Conservation (phyloP, 1,284 basidiomycete species). For the Irpex rosettiformis region DNA sequence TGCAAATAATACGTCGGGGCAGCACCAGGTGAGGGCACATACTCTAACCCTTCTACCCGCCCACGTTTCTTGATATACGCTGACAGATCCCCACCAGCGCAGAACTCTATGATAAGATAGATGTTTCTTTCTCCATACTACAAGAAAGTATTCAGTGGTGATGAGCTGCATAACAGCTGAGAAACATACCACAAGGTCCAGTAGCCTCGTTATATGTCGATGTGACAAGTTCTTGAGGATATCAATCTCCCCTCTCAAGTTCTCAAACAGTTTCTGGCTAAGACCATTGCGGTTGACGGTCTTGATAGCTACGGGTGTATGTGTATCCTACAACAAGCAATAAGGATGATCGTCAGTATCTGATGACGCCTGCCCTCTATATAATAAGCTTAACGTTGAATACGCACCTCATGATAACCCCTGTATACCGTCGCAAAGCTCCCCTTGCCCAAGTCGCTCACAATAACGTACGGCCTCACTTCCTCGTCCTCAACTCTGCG, state of each 20-base stretch:
- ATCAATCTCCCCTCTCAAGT: constrained; percentile 95
- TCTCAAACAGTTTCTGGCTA: constrained; percentile 92
- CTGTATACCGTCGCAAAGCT: constrained; percentile 97
- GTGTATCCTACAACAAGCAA: constrained; percentile 54
- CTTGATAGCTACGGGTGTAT: constrained; percentile 88
- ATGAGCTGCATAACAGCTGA: constrained; percentile 8
- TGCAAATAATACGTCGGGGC: constrained; percentile 86
- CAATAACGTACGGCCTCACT: constrained; percentile 69
- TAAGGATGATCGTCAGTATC: constrained; percentile 6
- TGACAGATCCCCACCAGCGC: constrained; percentile 92
- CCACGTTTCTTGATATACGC: constrained; percentile 96
- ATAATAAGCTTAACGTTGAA: background rate
- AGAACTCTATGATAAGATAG: constrained; percentile 98
- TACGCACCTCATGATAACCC: constrained; percentile 82
- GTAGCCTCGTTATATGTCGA: constrained; percentile 89
- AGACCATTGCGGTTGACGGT: constrained; percentile 89
- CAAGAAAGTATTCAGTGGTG: background rate
- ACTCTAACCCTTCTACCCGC: constrained; percentile 81
- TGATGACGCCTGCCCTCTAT: background rate
- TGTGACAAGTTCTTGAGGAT: constrained; percentile 95
- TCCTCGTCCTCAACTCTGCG: constrained; percentile 55
- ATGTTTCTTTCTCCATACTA: constrained; percentile 92
- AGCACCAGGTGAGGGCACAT: constrained; percentile 62
- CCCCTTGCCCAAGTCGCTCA: constrained; percentile 76
- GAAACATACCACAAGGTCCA: constrained; percentile 80